A percentile compares a stretch with the other conserved stretches of the same genome.
These are phyloP conservation scores for Fraxinus albicans DNA, from an alignment of 305 asterid species.

Conservation along the genomic window DNA sequence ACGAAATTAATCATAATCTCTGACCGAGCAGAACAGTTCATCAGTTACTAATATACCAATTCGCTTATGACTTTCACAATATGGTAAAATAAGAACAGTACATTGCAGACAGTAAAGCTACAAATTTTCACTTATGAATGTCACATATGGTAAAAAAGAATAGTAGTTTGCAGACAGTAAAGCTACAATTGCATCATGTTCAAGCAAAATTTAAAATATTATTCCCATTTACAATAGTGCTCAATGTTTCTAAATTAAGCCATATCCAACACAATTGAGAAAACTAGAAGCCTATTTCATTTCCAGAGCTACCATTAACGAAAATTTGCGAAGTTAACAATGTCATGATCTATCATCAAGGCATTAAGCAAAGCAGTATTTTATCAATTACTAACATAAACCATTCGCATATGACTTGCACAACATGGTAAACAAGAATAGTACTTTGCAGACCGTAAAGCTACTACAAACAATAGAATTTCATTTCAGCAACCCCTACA, in stretches of 20 bases:
- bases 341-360: neutral
- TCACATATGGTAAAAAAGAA: neutral
- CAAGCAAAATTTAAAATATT: neutral
- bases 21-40: neutral
- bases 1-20: neutral
- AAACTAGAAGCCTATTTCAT: neutral
- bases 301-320: neutral
- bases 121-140: neutral
- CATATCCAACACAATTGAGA: neutral
- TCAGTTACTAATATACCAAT: neutral
- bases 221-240: neutral
- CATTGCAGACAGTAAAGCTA: neutral
- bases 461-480: neutral
- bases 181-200: neutral
- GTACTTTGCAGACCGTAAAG: neutral
- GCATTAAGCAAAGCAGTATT: neutral
- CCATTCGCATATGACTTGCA: neutral
- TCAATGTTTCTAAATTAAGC: neutral
- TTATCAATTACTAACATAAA: neutral
- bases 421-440: neutral
- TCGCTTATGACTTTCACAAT: neutral
- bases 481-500: neutral
- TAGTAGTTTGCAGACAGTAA: neutral
- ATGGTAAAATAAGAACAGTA: neutral
- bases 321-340: neutral